phyloP scores from a whole-genome alignment of 192 early-diverging fungal species.

The Backusella morwellensis region DNA sequence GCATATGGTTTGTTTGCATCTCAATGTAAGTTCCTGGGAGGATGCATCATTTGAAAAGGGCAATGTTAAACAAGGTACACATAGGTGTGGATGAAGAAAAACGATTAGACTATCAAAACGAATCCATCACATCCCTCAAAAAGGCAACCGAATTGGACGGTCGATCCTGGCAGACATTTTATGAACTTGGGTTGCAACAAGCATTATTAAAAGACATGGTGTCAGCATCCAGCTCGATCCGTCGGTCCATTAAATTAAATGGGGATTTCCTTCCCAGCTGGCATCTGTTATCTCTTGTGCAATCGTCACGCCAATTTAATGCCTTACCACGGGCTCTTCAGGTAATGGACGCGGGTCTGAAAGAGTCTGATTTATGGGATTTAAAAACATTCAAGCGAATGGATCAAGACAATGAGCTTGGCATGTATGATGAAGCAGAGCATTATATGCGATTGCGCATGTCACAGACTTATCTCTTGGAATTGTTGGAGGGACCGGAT shows the following conservation, averaged over 20 bases:
- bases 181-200: conserved; percentile 63
- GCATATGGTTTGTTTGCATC: conserved; percentile 2
- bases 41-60: no score
- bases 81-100: conserved; percentile 12
- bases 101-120: neutral
- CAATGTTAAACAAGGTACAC: no score
- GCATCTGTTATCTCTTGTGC: conserved; percentile 65
- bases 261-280: conserved; percentile 60
- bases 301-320: conserved; percentile 55
- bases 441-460: conserved; percentile 7
- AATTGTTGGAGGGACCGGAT: conserved; percentile 46
- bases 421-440: conserved; percentile 52
- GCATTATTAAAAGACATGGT: conserved; percentile 61
- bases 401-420: conserved; percentile 51
- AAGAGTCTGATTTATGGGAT: conserved; percentile 51
- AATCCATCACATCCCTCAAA: conserved; percentile 27
- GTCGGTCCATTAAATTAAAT: conserved; percentile 55
- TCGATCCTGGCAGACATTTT: conserved; percentile 51
- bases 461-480: neutral
- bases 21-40: neutral
- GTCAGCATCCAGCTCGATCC: conserved; percentile 48
- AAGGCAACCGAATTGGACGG: conserved; percentile 51
- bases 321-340: conserved; percentile 58
- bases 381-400: conserved; percentile 37
- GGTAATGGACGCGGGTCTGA: conserved; percentile 59